Conservation (phyloP, 1,284 basidiomycete genomes). For the Volvariella volvacea region DNA sequence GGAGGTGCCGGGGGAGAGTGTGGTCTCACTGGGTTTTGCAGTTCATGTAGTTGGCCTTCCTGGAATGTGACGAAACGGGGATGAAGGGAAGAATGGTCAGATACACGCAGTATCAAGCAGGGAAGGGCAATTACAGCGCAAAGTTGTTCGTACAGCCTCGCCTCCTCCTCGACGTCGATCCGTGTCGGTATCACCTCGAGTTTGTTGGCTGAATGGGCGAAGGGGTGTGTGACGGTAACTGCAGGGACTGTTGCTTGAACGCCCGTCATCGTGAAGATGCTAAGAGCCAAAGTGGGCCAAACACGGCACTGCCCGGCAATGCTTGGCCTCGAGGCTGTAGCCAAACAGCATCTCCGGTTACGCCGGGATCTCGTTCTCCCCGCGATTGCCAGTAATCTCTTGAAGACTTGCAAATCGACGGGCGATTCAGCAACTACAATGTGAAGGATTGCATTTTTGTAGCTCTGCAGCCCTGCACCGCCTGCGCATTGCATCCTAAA, state of each 20-base stretch:
- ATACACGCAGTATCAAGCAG: conserved; percentile 10
- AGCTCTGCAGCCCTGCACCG: too few species aligned
- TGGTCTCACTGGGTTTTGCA: conserved; percentile 14
- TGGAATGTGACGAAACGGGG: conserved; percentile 1
- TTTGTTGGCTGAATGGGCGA: conserved; percentile 22
- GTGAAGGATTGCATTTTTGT: too few species aligned
- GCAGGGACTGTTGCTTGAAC: not conserved
- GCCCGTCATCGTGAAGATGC: too few species aligned
- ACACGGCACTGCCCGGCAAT: too few species aligned
- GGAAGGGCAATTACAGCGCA: conserved; percentile 19
- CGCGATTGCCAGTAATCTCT: too few species aligned
- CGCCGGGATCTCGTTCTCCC: too few species aligned
- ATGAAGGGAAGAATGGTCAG: conserved; percentile 1
- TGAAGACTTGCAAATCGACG: too few species aligned
- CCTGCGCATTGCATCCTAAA: too few species aligned
- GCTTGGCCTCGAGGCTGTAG: too few species aligned
- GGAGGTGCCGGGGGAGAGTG: conserved; percentile 32
- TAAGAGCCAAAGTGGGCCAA: too few species aligned
- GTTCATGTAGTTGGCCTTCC: conserved; percentile 11
- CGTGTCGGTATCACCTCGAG: conserved; percentile 24
- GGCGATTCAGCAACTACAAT: too few species aligned
- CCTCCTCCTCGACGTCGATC: conserved; percentile 39
- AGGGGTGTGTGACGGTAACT: conserved; percentile 17
- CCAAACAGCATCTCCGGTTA: too few species aligned
- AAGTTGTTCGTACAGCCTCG: conserved; percentile 32